Base-by-base conservation (phyloP, 2,329 filamentous ascomycete species). In the Alternaria atra region DNA sequence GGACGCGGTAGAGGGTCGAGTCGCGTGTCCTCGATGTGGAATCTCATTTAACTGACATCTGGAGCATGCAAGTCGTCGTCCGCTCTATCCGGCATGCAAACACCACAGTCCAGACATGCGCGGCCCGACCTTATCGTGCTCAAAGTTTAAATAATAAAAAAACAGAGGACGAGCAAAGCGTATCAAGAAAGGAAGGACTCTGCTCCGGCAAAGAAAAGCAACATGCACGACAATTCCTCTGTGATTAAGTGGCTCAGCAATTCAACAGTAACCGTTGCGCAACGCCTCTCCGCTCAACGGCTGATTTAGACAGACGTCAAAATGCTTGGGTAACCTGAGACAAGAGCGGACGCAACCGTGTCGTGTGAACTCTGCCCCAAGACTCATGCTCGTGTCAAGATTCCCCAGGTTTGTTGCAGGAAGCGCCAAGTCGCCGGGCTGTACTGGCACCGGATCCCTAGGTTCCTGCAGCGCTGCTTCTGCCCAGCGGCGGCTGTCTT, bases 381-480 rank as follows among this genome's bases (percentile, higher is more conserved):
- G 46, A 51, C 34, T 25, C 46, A 46, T 46, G 39, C 29, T 48
- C 34, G 54, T 61, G 53, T 58, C 53, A 61, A 52, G 35, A 44
- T 58, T 61, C 48, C 54, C 58, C 58, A 56, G 39, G 39, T 61
- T 51, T 58, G 58, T 57, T 48, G 58, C 58, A 60, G 34, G 13
- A 5, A 34, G 20, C 32, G 46, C 46, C 46, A 50, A 50, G 46
- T 37, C 46, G 46, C 34, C 43, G 40, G 25, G 29, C 37, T 42
- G 52, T 27, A 50, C 13, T 20, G 39, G 34, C 44, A 32, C 39
- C 51, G 39, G n/a, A 29, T 52, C 34, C 34, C 50, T 39, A 48
- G 34, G 10, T 42, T 39, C 25, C 30, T 27, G 29, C 27, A 39
- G n/a, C n/a, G 35, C 17, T n/a, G 46, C 46, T 25, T 9, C 29